Conservation (phyloP, 768 basidiomycete genomes). For the Asterophora parasitica region DNA sequence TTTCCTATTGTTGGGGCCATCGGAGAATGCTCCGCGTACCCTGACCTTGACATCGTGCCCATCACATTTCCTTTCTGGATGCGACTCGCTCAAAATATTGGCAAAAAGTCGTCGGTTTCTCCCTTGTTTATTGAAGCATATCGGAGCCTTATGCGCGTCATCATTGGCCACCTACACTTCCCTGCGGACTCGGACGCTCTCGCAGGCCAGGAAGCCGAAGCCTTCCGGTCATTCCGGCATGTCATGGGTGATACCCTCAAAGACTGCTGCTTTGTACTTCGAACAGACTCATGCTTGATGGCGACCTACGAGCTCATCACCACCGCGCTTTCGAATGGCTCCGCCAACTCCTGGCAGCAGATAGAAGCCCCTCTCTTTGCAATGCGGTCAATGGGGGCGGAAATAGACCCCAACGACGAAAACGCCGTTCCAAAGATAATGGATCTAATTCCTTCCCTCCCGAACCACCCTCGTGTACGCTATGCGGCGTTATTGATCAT, state of each 20-base stretch:
- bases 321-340: slow-evolving; percentile 57
- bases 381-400: slow-evolving; percentile 96
- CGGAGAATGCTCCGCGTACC: slow-evolving; percentile 86
- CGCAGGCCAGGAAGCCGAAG: slow-evolving; percentile 82
- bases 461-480: slow-evolving; percentile 84
- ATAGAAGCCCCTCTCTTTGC: slow-evolving; percentile 97
- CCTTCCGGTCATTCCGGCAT: slow-evolving; percentile 93
- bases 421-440: slow-evolving; percentile 93
- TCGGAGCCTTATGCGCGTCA: slow-evolving; percentile 74
- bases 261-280: slow-evolving; percentile 94
- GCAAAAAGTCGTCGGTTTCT: slow-evolving; percentile 66
- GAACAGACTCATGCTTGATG: slow-evolving; percentile 77
- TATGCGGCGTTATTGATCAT: slow-evolving; percentile 95
- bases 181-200: slow-evolving; percentile 65
- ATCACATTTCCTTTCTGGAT: slow-evolving; percentile 99
- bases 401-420: slow-evolving; percentile 79
- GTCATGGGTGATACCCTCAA: slow-evolving; percentile 99
- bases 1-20: slow-evolving; percentile 95
- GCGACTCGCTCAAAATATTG: slow-evolving; percentile 86
- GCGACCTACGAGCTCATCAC: slow-evolving; percentile 80
- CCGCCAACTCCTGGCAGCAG: slow-evolving; percentile 83
- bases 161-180: slow-evolving; percentile 90
- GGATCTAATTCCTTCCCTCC: slow-evolving; percentile 87
- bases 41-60: slow-evolving; percentile 91
- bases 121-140: slow-evolving; percentile 83